Base-by-base conservation (phyloP, 139 green algal genomes). In the Coelastrella sp. region DNA sequence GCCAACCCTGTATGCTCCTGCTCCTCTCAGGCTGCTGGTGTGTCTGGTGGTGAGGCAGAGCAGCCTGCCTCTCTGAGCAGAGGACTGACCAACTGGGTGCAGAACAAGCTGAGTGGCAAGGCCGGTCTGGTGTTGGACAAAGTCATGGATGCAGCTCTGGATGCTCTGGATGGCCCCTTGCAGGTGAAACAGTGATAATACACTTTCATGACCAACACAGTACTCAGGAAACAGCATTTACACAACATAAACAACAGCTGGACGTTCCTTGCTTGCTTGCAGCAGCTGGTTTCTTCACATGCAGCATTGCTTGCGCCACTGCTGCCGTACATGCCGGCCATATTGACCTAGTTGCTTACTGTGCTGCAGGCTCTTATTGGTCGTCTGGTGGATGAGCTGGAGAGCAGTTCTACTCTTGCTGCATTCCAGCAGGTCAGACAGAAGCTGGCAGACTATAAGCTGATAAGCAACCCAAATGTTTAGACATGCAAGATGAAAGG, bases 401-500 rank as follows among this genome's bases (percentile, higher is more conserved):
- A 83, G 35, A 57, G 38, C 57, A 83, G 13, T 19, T 15, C 76
- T 6, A 73, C 27, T 4, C n/a, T 57, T 21, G 76, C 76, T 19
- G 76, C 76, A 11, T 72, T 83, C 57, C n/a, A 60, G 76, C n/a
- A 83, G 43, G 57, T 83, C n/a, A 41, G 76, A 25, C 19, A 72
- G 57, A 83, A 83, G 76, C 53, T 83, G 59, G 57, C 57, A 41
- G 53, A 83, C 35, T 83, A 72, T 38, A 71, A 73, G 13, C 38
- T 83, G 38, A 73, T 83, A 53, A 63, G 72, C 69, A 64, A 21
- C 17, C 13, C 48, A 57, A 57, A 15, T 57, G 48, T 57, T 23
- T 57, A 57, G n/a, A 57, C 48, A 57, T 34, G 53, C 21, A 57
- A 23, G 45, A 57, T 23, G 45, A 23, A 13, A 9, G 11, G 15